phyloP scores from a whole-genome alignment of 371 early-diverging fungal genomes.

The Apophysomyces sp. region DNA sequence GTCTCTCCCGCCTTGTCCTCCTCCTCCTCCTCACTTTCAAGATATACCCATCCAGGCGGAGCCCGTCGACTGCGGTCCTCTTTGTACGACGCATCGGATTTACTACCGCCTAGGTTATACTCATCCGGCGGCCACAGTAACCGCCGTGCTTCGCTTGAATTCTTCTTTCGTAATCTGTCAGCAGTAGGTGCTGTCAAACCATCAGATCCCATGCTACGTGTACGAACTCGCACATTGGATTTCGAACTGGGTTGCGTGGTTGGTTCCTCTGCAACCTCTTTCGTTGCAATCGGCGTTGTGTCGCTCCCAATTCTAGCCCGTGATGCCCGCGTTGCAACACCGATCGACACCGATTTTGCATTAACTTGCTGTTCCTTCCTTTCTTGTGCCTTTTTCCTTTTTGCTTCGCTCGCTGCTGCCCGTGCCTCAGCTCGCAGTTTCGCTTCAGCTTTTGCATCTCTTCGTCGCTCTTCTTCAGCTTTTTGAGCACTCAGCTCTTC shows the following conservation, averaged over 20 bases:
- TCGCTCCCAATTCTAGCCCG: not conserved
- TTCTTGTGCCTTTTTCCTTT: not conserved
- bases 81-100: constrained; percentile 4
- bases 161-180: constrained; percentile 11
- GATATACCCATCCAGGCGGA: constrained; percentile 23
- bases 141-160: constrained; percentile 16
- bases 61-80: constrained; percentile 18
- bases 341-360: not conserved
- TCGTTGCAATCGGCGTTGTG: not conserved
- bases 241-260: not conserved
- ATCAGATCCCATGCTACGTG: constrained; percentile 25
- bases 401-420: constrained; percentile 10
- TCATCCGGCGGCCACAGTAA: constrained; percentile 16
- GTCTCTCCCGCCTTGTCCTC: not conserved
- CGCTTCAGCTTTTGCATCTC: constrained; percentile 7
- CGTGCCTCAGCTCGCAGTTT: constrained; percentile 5
- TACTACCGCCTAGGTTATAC: not conserved
- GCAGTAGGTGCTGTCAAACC: constrained; percentile 19
- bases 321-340: not conserved
- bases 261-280: not conserved
- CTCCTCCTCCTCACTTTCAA: constrained; percentile 10
- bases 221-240: not conserved
- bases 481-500: constrained; percentile 20
- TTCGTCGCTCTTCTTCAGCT: constrained; percentile 1
- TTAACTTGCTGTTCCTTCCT: not conserved